phyloP scores from a whole-genome alignment of 257 asterid species.

The Agastache rugosa region DNA sequence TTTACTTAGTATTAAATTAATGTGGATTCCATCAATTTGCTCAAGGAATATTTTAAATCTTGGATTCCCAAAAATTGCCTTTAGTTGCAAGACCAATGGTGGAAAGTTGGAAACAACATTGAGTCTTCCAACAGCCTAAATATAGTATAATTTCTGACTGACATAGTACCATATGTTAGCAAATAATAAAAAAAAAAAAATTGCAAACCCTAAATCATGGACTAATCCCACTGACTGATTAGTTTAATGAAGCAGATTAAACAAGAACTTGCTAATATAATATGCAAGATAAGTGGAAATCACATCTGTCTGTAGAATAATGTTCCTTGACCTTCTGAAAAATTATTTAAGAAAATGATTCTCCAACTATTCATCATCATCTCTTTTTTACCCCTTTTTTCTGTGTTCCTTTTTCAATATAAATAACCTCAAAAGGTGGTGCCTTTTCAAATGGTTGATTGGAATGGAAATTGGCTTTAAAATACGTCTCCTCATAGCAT shows the following conservation, averaged over 20 bases:
- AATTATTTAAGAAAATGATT: conserved; percentile 14
- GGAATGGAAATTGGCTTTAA: not conserved
- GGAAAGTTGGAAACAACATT: conserved; percentile 26
- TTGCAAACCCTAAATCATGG: conserved; percentile 24
- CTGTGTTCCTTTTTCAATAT: not conserved
- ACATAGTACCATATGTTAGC: not conserved
- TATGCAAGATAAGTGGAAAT: conserved; percentile 38
- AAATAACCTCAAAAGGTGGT: not conserved
- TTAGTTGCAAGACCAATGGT: conserved; percentile 32
- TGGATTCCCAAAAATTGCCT: conserved; percentile 42
- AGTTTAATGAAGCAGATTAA: conserved; percentile 35
- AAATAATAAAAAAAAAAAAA: not conserved
- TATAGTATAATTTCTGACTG: conserved; percentile 16
- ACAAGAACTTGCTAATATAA: conserved; percentile 28
- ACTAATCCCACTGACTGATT: conserved; percentile 31
- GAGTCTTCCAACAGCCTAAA: conserved; percentile 20
- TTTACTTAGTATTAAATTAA: not conserved
- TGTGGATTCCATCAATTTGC: conserved; percentile 41
- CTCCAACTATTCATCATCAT: conserved; percentile 12
- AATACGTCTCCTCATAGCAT: not conserved
- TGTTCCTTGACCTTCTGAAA: conserved; percentile 29
- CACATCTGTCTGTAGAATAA: conserved; percentile 16
- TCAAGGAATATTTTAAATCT: conserved; percentile 19
- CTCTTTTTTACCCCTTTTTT: not conserved
- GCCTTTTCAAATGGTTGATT: conserved; percentile 6